These are phyloP conservation scores for Haplosporangium gracile DNA, from an alignment of 192 early-diverging fungal genomes.

Conservation along the genomic window DNA sequence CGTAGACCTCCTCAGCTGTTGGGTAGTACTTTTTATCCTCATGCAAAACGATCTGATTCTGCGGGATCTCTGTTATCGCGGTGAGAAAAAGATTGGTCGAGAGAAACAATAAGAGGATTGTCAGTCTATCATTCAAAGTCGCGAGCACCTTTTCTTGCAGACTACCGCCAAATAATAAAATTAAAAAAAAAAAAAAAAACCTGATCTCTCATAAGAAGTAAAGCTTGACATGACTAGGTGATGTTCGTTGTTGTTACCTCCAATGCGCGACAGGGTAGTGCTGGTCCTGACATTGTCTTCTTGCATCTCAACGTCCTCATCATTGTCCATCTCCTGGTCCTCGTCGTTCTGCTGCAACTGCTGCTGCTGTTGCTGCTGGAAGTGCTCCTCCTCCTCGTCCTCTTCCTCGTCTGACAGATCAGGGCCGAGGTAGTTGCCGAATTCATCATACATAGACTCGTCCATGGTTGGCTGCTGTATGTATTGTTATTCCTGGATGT, in stretches of 20 bases:
- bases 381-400: constrained; percentile 62
- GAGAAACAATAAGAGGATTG: neutral
- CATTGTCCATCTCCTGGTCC: constrained; percentile 63
- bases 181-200: neutral
- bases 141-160: neutral
- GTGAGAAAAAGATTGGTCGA: neutral
- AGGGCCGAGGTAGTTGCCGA: constrained; percentile 99
- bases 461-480: constrained; percentile 69
- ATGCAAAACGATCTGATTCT: constrained; percentile 91
- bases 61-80: constrained; percentile 62
- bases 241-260: constrained; percentile 59
- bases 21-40: constrained; percentile 99
- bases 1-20: constrained; percentile 96
- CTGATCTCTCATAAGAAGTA: neutral
- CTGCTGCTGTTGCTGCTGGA: constrained; percentile 39
- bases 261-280: constrained; percentile 73
- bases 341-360: constrained; percentile 62
- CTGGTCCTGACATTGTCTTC: constrained; percentile 42
- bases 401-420: constrained; percentile 85
- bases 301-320: constrained; percentile 41
- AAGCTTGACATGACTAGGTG: neutral
- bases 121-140: neutral
- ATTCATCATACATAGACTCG: constrained; percentile 88
- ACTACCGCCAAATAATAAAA: neutral
- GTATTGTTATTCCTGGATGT: neutral